phyloP scores from a whole-genome alignment of 139 green algal genomes.

The Haematococcus lacustris region DNA sequence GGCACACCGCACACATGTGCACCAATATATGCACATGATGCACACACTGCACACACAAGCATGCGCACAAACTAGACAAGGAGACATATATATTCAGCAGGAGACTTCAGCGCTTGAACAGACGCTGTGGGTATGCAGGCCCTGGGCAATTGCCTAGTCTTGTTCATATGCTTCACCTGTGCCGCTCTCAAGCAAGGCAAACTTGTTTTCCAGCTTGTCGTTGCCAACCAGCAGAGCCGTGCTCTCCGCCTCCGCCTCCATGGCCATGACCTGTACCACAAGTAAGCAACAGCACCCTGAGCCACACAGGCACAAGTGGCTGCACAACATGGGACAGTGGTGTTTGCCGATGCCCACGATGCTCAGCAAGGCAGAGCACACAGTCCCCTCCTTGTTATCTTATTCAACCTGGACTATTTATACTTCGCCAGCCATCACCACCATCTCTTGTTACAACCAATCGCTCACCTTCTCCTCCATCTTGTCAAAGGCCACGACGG shows the following conservation, averaged over 20 bases:
- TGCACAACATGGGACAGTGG: too few species aligned
- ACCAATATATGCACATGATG: background rate
- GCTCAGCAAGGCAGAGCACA: too few species aligned
- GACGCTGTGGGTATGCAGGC: background rate
- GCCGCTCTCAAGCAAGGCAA: conserved; percentile 73
- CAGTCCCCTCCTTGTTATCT: too few species aligned
- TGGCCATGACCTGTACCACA: conserved; percentile 45
- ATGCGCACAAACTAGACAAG: background rate
- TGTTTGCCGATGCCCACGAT: too few species aligned
- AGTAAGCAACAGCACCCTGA: background rate
- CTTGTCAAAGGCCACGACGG: conserved; percentile 87
- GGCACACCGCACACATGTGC: background rate
- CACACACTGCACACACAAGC: background rate
- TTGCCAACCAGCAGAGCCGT: conserved; percentile 45
- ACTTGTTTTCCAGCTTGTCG: conserved; percentile 75
- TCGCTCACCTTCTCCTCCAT: conserved; percentile 97
- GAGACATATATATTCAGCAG: background rate
- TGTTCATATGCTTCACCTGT: conserved; percentile 13
- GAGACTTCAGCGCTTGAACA: background rate
- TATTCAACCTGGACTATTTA: too few species aligned
- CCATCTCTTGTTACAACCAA: too few species aligned
- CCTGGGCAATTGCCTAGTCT: background rate
- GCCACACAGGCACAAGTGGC: too few species aligned
- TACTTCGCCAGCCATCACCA: too few species aligned
- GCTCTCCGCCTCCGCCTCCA: conserved; percentile 91